phyloP scores from a whole-genome alignment of 2,329 filamentous ascomycete genomes.

The Achaetomium macrosporum region DNA sequence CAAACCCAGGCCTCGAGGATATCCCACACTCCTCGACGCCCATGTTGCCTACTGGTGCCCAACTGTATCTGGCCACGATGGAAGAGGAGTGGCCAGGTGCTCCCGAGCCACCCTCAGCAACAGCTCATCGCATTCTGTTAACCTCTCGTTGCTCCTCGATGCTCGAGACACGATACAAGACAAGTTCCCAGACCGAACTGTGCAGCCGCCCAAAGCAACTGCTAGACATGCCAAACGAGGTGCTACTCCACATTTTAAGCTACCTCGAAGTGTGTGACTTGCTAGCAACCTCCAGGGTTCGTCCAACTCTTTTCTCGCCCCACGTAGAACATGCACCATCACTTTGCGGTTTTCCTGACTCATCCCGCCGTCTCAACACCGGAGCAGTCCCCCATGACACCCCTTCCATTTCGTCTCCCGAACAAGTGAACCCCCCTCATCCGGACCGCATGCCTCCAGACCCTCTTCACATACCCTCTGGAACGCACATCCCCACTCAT shows the following conservation, averaged over 20 bases:
- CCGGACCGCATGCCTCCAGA: not conserved
- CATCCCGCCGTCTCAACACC: too few relatives aligned
- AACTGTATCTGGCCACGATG: conserved; percentile 16
- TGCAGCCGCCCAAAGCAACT: conserved; percentile 18
- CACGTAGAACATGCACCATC: not conserved
- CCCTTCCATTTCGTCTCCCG: too few relatives aligned
- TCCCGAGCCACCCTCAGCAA: not conserved
- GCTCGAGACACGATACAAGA: not conserved
- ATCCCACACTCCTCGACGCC: not conserved
- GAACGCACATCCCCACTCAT: too few relatives aligned
- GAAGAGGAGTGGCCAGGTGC: conserved; percentile 5
- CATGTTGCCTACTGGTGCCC: conserved; percentile 18
- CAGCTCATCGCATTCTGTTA: not conserved
- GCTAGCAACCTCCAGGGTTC: conserved; percentile 50
- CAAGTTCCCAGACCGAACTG: not conserved
- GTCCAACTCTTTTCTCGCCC: conserved; percentile 12
- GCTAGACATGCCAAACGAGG: conserved; percentile 48
- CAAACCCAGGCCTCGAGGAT: not conserved
- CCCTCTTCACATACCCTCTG: too few relatives aligned
- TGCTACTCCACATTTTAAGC: conserved; percentile 49
- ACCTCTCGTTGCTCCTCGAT: not conserved
- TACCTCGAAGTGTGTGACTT: conserved; percentile 54
- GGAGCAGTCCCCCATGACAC: too few relatives aligned
- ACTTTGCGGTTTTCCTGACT: too few relatives aligned
- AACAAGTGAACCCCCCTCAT: too few relatives aligned